These are phyloP conservation scores for Yamadazyma atmosphaerica DNA, from an alignment of 1,139 yeast species.

Conservation along the genomic window DNA sequence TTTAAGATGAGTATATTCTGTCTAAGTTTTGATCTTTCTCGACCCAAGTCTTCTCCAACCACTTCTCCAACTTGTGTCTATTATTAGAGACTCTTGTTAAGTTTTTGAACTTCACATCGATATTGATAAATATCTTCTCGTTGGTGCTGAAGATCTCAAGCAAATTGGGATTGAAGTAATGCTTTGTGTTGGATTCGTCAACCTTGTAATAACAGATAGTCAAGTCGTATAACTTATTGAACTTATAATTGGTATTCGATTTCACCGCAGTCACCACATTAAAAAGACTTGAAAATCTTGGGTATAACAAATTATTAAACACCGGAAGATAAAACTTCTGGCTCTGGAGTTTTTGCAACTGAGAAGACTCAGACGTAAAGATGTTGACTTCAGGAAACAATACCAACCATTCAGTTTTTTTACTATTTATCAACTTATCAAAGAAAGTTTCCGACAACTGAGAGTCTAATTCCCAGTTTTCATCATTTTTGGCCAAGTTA, in stretches of 20 bases:
- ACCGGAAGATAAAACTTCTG: conserved; percentile 54
- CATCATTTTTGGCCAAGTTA: conserved; percentile 53
- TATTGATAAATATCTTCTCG: conserved; percentile 10
- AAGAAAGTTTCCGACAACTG: conserved; percentile 27
- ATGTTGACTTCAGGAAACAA: conserved; percentile 77
- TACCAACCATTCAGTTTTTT: conserved; percentile 52
- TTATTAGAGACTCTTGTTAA: conserved; percentile 10
- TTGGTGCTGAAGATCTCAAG: conserved; percentile 52
- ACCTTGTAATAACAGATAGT: conserved; percentile 45
- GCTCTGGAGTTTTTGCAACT: conserved; percentile 51
- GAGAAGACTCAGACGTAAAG: conserved; percentile 46
- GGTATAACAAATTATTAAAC: conserved; percentile 59
- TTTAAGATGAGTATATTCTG: conserved; percentile 27
- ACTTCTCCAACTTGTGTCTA: conserved; percentile 46
- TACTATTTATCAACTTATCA: conserved; percentile 24
- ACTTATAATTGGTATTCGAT: conserved; percentile 28
- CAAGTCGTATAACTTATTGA: conserved; percentile 50
- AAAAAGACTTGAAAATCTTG: conserved; percentile 56
- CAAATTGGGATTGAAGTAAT: conserved; percentile 47
- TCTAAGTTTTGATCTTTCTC: conserved; percentile 52
- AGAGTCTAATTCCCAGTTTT: conserved; percentile 60
- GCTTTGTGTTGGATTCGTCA: conserved; percentile 12
- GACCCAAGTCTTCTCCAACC: conserved; percentile 73
- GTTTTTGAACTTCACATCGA: conserved; percentile 14
- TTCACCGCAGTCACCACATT: conserved; percentile 50